These are phyloP conservation scores for Mycocentrospora acerina DNA, from an alignment of 2,329 filamentous ascomycete genomes.

Conservation along the genomic window DNA sequence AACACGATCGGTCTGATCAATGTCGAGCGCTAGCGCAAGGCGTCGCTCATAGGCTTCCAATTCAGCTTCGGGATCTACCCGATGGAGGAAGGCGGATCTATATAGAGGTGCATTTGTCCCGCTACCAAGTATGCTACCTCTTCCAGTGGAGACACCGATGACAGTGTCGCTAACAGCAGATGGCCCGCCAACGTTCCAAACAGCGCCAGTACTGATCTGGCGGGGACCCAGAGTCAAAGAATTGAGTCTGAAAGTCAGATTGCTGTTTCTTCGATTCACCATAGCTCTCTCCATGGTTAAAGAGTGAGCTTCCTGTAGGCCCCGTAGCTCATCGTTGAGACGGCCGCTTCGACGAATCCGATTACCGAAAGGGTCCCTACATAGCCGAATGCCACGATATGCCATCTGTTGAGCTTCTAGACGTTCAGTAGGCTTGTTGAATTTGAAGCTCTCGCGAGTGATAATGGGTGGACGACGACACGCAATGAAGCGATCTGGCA, in stretches of 20 bases:
- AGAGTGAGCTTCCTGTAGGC: conserved; percentile 35
- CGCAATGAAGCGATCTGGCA: conserved; percentile 62
- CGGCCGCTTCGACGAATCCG: conserved; percentile 36
- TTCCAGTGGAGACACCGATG: conserved; percentile 59
- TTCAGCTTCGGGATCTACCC: conserved; percentile 58
- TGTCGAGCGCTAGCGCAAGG: conserved; percentile 76
- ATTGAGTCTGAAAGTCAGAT: conserved; percentile 23
- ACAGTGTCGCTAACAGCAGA: conserved; percentile 58
- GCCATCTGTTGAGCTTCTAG: conserved; percentile 52
- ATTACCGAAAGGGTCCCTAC: conserved; percentile 57
- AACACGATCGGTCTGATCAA: conserved; percentile 69
- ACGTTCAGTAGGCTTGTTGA: conserved; percentile 52
- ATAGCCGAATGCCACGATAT: conserved; percentile 46
- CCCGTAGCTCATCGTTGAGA: conserved; percentile 35
- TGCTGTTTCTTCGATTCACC: conserved; percentile 17
- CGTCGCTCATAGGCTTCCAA: conserved; percentile 70
- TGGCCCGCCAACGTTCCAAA: conserved; percentile 78
- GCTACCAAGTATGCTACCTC: conserved; percentile 65
- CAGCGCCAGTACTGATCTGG: conserved; percentile 64
- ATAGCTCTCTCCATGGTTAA: conserved; percentile 22
- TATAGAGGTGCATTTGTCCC: conserved; percentile 71
- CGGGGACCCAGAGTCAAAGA: conserved; percentile 25
- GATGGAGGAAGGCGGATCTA: conserved; percentile 57
- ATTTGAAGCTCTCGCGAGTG: conserved; percentile 53
- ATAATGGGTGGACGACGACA: conserved; percentile 45